These are phyloP conservation scores for Phyllosticta paracitricarpa DNA, from an alignment of 2,329 filamentous ascomycete species.

Conservation along the genomic window DNA sequence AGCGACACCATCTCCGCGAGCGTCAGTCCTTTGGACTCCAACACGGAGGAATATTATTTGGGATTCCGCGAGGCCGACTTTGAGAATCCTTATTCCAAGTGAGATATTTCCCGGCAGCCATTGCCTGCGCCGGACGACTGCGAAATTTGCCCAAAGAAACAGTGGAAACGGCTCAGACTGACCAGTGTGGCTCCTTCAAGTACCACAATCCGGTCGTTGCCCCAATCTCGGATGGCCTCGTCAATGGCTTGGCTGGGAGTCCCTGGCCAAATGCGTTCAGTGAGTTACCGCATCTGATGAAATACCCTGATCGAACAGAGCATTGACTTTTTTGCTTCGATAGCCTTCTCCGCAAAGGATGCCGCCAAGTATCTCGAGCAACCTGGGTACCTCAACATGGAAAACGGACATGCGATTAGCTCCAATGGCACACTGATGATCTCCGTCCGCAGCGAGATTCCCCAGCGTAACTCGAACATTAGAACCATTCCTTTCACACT, in stretches of 20 bases:
- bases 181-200: background rate
- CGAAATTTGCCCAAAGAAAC: no score
- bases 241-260: background rate
- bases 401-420: background rate
- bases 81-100: background rate
- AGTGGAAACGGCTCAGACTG: no score
- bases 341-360: background rate
- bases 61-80: conserved; percentile 2
- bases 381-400: background rate
- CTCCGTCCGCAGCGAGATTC: background rate
- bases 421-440: background rate
- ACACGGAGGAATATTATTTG: background rate
- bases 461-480: background rate
- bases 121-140: no score
- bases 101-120: no score
- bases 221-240: background rate
- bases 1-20: background rate
- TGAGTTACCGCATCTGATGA: background rate
- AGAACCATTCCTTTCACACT: no score
- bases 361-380: background rate
- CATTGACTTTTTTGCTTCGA: background rate
- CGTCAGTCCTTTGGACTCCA: background rate
- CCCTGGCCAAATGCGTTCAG: background rate
- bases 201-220: background rate
- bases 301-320: no score